phyloP scores from a whole-genome alignment of 164 flowering plant species.

The Liriodendron chinense region DNA sequence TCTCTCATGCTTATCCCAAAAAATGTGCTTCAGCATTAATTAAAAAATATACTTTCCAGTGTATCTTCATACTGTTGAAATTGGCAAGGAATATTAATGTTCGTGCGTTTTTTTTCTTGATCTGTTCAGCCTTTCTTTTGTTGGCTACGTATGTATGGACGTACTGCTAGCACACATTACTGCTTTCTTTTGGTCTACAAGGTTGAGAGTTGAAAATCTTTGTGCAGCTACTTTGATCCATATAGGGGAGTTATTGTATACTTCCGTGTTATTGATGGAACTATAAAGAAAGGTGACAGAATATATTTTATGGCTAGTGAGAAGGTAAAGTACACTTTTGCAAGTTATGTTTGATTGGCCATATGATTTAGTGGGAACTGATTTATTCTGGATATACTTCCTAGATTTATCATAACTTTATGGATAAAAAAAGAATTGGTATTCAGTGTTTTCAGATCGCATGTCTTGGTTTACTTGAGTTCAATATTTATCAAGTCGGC shows the following conservation, averaged over 20 bases:
- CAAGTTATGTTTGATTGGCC: background rate
- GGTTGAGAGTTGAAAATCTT: background rate
- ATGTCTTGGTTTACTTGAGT: background rate
- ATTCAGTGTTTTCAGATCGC: background rate
- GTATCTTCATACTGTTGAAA: background rate
- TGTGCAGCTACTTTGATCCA: slow-evolving; percentile 91
- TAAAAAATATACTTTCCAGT: background rate
- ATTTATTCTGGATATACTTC: background rate
- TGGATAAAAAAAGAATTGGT: background rate
- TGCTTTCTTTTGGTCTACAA: background rate
- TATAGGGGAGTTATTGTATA: slow-evolving; percentile 94
- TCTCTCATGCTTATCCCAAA: no score
- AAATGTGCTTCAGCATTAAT: no score
- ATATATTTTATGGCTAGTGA: slow-evolving; percentile 87
- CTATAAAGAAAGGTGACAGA: slow-evolving; percentile 81
- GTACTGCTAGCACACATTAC: no score
- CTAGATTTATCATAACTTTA: background rate
- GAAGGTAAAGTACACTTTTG: slow-evolving; percentile 48
- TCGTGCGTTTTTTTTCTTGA: background rate
- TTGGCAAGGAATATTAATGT: background rate
- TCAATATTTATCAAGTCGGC: background rate
- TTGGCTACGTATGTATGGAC: background rate
- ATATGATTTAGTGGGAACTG: background rate
- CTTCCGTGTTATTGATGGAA: slow-evolving; percentile 91
- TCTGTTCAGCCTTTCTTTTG: background rate